Evolutionary conservation across 176 grass and related monocot genomes (phyloP).

Genomic region (barley (Hordeum vulgare)): MorexV3_pseudomolecules_assembly NC_058524.1:523443580-523444079

Average conservation of each 20-base stretch:
- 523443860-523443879: slow-evolving; percentile 64
- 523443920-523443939: slow-evolving; percentile 11
- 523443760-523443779: slow-evolving; percentile 58
- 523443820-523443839: slow-evolving; percentile 53
- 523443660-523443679: slow-evolving; percentile 28
- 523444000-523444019: not conserved
- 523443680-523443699: slow-evolving; percentile 9
- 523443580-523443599: not conserved
- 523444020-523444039: no score
- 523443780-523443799: slow-evolving; percentile 44
- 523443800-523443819: slow-evolving; percentile 49
- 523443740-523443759: slow-evolving; percentile 55
- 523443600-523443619: slow-evolving; percentile 45
- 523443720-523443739: slow-evolving; percentile 41
- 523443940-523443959: slow-evolving; percentile 53
- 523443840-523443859: slow-evolving; percentile 32
- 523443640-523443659: slow-evolving; percentile 34
- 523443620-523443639: slow-evolving; percentile 44
- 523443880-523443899: slow-evolving; percentile 35
- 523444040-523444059: slow-evolving; percentile 22
- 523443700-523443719: slow-evolving; percentile 23
- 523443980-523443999: not conserved
- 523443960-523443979: slow-evolving; percentile 31
- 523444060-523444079: slow-evolving; percentile 81
- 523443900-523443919: slow-evolving; percentile 43